Conservation (phyloP, 2,329 filamentous ascomycete genomes). For the Pestalotiopsis sp. region DNA sequence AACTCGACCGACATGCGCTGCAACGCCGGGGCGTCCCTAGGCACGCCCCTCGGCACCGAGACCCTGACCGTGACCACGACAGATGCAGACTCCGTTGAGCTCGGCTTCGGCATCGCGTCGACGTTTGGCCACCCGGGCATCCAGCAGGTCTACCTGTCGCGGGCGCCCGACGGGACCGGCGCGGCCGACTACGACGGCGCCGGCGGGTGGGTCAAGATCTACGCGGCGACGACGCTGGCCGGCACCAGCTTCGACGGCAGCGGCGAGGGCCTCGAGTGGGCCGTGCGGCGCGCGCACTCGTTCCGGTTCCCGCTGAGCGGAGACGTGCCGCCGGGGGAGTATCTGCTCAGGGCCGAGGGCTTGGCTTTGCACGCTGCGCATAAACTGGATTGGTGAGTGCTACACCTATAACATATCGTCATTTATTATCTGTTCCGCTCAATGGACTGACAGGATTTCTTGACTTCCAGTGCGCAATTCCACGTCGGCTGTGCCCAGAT, state of each 20-base stretch:
- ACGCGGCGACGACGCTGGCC: constrained; percentile 16
- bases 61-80: constrained; percentile 20
- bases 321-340: constrained; percentile 22
- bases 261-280: constrained; percentile 20
- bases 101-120: constrained; percentile 21
- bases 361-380: constrained; percentile 26
- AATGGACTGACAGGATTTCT: background rate
- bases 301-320: constrained; percentile 21
- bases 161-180: constrained; percentile 13
- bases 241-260: background rate
- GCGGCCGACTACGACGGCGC: constrained; percentile 20
- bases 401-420: background rate
- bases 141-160: constrained; percentile 23
- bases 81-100: constrained; percentile 17
- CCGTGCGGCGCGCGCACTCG: constrained; percentile 21
- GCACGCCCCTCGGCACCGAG: background rate
- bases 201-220: constrained; percentile 21
- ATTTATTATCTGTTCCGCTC: background rate
- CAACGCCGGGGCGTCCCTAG: constrained; percentile 17
- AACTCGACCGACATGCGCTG: constrained; percentile 24
- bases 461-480: constrained; percentile 18
- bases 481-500: constrained; percentile 23
- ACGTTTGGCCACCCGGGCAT: constrained; percentile 25
- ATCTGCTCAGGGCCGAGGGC: constrained; percentile 24
- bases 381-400: constrained; percentile 15